Evolutionary conservation across 305 asterid genomes (phyloP).

Genomic region (Ilex paraguariensis): DNA sequence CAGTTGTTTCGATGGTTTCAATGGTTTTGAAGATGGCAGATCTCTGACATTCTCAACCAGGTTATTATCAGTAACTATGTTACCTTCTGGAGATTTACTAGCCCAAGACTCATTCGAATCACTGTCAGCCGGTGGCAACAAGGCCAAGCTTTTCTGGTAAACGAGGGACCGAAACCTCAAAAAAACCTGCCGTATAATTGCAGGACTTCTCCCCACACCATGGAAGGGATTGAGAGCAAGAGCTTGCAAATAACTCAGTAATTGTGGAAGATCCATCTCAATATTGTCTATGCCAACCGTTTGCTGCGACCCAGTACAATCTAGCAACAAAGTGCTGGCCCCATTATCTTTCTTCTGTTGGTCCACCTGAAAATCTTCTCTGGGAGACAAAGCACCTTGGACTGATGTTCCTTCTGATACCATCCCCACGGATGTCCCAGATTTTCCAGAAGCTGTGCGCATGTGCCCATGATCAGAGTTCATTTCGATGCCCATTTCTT

Average conservation of each 20-base stretch:
- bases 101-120: conserved; percentile 38
- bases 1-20: conserved; percentile 46
- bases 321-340: conserved; percentile 16
- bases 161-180: conserved; percentile 75
- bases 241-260: conserved; percentile 51
- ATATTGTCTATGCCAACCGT: conserved; percentile 19
- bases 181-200: conserved; percentile 33
- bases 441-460: conserved; percentile 26
- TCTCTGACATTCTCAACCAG: conserved; percentile 32
- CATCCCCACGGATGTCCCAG: conserved; percentile 22
- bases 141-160: conserved; percentile 69
- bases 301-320: conserved; percentile 20
- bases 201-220: conserved; percentile 40
- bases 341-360: conserved; percentile 26
- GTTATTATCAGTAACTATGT: conserved; percentile 15
- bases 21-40: conserved; percentile 33
- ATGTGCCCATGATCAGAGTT: conserved; percentile 18
- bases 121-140: conserved; percentile 31
- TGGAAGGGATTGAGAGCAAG: conserved; percentile 76
- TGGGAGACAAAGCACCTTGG: conserved; percentile 21
- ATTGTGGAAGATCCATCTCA: conserved; percentile 30
- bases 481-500: conserved; percentile 16
- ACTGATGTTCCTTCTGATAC: conserved; percentile 19
- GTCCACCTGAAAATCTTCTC: conserved; percentile 26
- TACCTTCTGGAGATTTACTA: conserved; percentile 14